These are phyloP conservation scores for Kodamaea ohmeri DNA, from an alignment of 1,139 yeast genomes.

Conservation along the genomic window DNA sequence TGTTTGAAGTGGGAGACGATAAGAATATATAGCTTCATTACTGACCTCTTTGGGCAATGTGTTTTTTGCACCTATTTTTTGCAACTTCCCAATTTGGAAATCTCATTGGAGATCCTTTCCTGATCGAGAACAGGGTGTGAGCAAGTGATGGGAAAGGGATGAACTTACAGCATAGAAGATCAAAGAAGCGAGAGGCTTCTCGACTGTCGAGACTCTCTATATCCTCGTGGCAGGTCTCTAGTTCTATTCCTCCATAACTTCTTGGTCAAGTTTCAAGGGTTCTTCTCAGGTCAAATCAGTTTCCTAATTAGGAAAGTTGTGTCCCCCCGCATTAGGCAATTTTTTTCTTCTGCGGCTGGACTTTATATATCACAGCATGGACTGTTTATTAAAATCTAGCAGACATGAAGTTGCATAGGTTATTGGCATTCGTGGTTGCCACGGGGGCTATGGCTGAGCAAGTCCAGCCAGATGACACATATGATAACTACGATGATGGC, in stretches of 20 bases:
- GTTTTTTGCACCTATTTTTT: slow-evolving; percentile 2
- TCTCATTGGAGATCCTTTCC: slow-evolving; percentile 5
- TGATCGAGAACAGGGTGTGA: background rate
- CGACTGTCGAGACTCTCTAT: background rate
- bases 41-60: background rate
- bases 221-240: no score
- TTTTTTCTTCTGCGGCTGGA: slow-evolving; percentile 1
- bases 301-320: slow-evolving; percentile 7
- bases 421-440: slow-evolving; percentile 8
- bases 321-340: slow-evolving; percentile 9
- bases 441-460: slow-evolving; percentile 5
- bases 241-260: no score
- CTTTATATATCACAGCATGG: slow-evolving; percentile 3
- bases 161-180: background rate
- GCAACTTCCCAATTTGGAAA: slow-evolving; percentile 12
- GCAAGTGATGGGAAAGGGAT: background rate
- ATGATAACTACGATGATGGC: slow-evolving; percentile 3
- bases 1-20: background rate
- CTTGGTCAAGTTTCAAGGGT: no score
- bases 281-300: background rate
- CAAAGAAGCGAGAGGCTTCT: background rate
- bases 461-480: slow-evolving; percentile 4
- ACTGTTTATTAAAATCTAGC: background rate
- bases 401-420: slow-evolving; percentile 12
- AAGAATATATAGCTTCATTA: background rate